Conservation (phyloP, 257 asterid species). For the Solanum ahanhuiri region DNA sequence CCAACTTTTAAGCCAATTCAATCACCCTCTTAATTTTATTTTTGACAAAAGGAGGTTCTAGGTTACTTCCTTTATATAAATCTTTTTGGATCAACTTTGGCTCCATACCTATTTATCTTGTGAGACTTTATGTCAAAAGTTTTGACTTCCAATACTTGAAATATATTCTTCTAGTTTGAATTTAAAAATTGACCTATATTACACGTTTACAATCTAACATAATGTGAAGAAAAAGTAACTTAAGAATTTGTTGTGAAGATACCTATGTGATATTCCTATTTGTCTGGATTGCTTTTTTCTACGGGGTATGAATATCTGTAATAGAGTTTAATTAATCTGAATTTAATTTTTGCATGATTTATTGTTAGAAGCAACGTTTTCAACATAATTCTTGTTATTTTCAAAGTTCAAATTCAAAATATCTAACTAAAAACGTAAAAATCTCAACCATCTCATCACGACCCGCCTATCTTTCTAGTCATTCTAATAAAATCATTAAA, state of each 20-base stretch:
- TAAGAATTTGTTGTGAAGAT: not conserved
- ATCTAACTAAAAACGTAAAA: fast-evolving
- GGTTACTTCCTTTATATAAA: not conserved
- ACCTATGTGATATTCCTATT: not conserved
- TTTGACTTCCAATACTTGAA: not conserved
- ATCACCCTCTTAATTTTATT: no score
- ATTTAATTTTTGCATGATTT: not conserved
- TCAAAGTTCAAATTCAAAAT: fast-evolving
- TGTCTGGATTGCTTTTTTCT: not conserved
- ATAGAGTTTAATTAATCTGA: not conserved
- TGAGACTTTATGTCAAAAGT: not conserved
- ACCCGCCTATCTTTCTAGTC: fast-evolving
- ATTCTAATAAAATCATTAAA: not conserved
- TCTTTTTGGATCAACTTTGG: not conserved
- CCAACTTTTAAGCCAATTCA: no score
- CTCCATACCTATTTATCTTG: not conserved
- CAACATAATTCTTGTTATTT: not conserved
- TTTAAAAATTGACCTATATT: not conserved
- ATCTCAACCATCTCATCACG: not conserved
- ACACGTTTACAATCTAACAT: not conserved
- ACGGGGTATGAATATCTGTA: fast-evolving
- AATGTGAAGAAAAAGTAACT: not conserved
- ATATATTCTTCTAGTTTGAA: not conserved
- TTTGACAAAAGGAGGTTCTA: not conserved
- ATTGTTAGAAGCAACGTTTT: not conserved